Base-by-base conservation (phyloP, 1,139 yeast genomes). In the Hanseniaspora sp. region DNA sequence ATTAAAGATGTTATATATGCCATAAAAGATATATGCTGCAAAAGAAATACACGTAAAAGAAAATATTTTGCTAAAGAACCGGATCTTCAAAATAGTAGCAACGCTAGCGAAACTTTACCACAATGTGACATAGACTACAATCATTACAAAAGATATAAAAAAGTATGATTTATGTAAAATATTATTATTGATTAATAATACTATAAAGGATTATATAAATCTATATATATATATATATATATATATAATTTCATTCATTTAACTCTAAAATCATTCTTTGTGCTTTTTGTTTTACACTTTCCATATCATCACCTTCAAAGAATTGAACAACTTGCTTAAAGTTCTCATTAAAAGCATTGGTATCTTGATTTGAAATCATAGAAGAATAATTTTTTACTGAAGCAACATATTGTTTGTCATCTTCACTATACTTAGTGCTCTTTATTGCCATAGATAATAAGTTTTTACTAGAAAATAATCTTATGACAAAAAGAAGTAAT, bases 401-500 rank as follows among this genome's bases (percentile, higher is more conserved):
- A 52, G 84, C 75, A 2, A 85, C 85, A 67, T 86, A 86, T 64
- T 87, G 95, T 61, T 87, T 70, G 67, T 90, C 97, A 64, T 90
- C 96, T 39, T 78, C 79, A 63, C 96, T 75, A 63, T 88, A 90
- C 1, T 80, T 51, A 73, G n/a, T 76, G 70, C 59, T 85, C 84
- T 38, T 70, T 66, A 7, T 83, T 71, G 1, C 95, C 84, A 56
- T 84, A 94, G 11, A 77, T 43, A 92, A 69, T 43, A 90, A 69
- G 0, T 83, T 86, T 0, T 94, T 92, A 0, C 90, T 80, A 63
- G 95, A 82, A 66, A 92, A 92, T 37, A 92, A 71, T 65, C 87
- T 90, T 65, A 92, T 97, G 0, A 95, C 81, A 23, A 92, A 97
- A 43, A 97, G 98, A 52, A 92, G 74, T 69, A 94, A 87, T 46